phyloP scores from a whole-genome alignment of 2,329 filamentous ascomycete species.

The Penicillium sp. region DNA sequence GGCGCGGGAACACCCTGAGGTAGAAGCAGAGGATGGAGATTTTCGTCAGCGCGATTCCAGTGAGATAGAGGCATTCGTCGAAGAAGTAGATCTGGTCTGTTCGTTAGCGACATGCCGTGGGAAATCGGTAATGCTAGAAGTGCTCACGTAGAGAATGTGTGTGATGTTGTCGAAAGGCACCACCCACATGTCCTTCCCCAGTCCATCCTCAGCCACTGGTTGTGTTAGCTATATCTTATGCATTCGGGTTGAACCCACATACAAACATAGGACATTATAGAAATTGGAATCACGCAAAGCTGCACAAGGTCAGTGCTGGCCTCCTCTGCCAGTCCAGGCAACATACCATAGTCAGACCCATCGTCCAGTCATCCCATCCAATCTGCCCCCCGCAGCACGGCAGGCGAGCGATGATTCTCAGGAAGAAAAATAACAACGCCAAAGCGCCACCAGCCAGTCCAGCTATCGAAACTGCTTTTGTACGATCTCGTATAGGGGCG shows the following conservation, averaged over 20 bases:
- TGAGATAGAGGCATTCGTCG: constrained; percentile 39
- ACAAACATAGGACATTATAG: constrained; percentile 30
- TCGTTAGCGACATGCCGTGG: constrained; percentile 14
- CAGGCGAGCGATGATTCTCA: constrained; percentile 45
- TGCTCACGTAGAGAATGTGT: constrained; percentile 42
- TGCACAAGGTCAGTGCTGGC: background rate
- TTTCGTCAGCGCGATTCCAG: constrained; percentile 38
- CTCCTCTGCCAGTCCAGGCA: background rate
- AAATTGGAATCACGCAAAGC: constrained; percentile 27
- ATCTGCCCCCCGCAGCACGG: constrained; percentile 41
- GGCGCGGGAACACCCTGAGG: constrained; percentile 48
- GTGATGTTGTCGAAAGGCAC: constrained; percentile 51
- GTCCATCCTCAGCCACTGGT: constrained; percentile 45
- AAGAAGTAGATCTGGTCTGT: constrained; percentile 35
- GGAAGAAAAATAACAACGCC: constrained; percentile 38
- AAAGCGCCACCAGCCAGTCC: constrained; percentile 42
- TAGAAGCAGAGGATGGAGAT: constrained; percentile 46
- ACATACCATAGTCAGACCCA: constrained; percentile 37
- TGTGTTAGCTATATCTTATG: background rate
- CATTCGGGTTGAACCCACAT: no score
- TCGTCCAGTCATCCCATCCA: constrained; percentile 48
- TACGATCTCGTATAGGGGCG: constrained; percentile 43
- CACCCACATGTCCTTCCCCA: constrained; percentile 54
- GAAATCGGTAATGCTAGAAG: constrained; percentile 16
- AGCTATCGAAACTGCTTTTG: constrained; percentile 34